Percentiles rank a stretch among this genome's conserved stretches.
Conservation (phyloP, 2,329 filamentous ascomycete genomes). For the Neopestalotiopsis sp. region DNA sequence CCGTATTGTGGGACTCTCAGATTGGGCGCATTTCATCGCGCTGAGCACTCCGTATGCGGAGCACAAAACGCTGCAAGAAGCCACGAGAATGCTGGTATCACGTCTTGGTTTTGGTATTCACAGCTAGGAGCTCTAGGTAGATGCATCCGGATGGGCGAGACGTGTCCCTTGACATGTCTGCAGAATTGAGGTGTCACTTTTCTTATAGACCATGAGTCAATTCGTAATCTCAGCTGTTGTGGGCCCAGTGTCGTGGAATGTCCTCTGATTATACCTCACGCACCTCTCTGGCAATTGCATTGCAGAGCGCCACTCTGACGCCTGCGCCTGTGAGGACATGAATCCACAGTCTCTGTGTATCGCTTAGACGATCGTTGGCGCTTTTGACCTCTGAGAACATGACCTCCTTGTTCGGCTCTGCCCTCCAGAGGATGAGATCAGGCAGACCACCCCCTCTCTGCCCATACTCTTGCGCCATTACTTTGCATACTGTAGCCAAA, state of each 20-base stretch:
- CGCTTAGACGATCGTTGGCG: conserved; percentile 90
- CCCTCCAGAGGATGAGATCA: conserved; percentile 88
- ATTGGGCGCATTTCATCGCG: neutral
- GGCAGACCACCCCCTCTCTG: conserved; percentile 87
- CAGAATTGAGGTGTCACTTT: neutral
- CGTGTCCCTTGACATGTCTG: too few species aligned
- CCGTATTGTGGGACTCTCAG: neutral
- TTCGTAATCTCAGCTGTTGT: neutral
- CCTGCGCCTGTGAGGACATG: conserved; percentile 88
- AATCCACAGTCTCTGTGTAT: conserved; percentile 96
- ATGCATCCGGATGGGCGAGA: too few species aligned
- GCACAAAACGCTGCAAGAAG: neutral
- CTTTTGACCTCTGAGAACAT: conserved; percentile 84
- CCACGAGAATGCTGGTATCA: neutral
- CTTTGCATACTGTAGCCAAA: conserved; percentile 84
- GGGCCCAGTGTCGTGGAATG: neutral
- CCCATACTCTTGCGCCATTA: conserved; percentile 93
- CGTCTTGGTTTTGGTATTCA: neutral
- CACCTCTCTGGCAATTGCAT: conserved; percentile 62
- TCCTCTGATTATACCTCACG: conserved; percentile 37
- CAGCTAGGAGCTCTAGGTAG: too few species aligned
- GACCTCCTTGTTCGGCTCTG: conserved; percentile 55
- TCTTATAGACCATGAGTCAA: neutral
- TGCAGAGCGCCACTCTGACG: conserved; percentile 82
- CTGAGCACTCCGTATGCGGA: neutral